phyloP scores from a whole-genome alignment of 2,329 filamentous ascomycete species.

The Nothophoma quercina region DNA sequence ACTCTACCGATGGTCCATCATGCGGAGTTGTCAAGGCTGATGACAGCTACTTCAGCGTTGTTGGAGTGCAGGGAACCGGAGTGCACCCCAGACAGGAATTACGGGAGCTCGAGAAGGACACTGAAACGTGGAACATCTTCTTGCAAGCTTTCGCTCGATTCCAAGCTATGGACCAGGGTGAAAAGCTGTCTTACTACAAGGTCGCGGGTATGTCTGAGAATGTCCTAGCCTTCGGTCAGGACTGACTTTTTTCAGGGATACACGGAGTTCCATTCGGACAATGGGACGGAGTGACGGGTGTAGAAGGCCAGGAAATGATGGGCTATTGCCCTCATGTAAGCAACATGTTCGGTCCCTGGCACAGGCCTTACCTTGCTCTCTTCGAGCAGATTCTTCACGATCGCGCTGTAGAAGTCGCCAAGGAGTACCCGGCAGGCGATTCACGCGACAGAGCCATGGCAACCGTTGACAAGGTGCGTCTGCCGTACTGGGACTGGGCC shows the following conservation, averaged over 20 bases:
- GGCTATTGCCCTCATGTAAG: slow-evolving; percentile 43
- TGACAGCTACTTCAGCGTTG: slow-evolving; percentile 42
- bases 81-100: slow-evolving; percentile 38
- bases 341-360: slow-evolving; percentile 44
- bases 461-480: slow-evolving; percentile 34
- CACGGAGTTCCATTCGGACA: slow-evolving; percentile 41
- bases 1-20: slow-evolving; percentile 29
- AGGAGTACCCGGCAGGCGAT: slow-evolving; percentile 36
- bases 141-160: slow-evolving; percentile 41
- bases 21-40: slow-evolving; percentile 30
- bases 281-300: slow-evolving; percentile 38
- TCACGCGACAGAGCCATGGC: slow-evolving; percentile 32
- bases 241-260: slow-evolving; percentile 31
- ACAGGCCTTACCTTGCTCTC: slow-evolving; percentile 43
- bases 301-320: slow-evolving; percentile 30
- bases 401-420: slow-evolving; percentile 39
- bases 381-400: slow-evolving; percentile 45
- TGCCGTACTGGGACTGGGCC: slow-evolving; percentile 49
- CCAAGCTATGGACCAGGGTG: slow-evolving; percentile 41
- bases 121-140: slow-evolving; percentile 43
- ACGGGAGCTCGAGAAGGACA: slow-evolving; percentile 42
- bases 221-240: not conserved
- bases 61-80: slow-evolving; percentile 42
- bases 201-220: slow-evolving; percentile 34
- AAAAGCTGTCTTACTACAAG: slow-evolving; percentile 43